Evolutionary conservation across 495 filamentous ascomycete genomes (phyloP), one percentile per base, ranked within the genome.

Genomic region (Elasticomyces elasticus): DNA sequence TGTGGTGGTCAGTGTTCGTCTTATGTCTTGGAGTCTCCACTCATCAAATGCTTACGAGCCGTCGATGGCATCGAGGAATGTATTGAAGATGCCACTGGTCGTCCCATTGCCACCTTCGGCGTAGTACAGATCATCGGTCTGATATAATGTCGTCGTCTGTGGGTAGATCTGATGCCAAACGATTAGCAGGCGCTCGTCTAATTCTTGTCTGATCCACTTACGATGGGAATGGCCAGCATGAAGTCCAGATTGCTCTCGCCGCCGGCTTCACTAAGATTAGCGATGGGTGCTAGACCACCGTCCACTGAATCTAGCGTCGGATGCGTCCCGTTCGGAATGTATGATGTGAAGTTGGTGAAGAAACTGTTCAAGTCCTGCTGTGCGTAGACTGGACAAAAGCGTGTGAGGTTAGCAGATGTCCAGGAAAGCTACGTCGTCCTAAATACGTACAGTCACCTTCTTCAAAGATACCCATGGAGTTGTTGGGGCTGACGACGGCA

Each of bases 281-380:
- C 49, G 11, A 23, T 26, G 19, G 60, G 58, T 20, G 53, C 61
- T 9, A 25, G 17, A 6, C 53, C 61, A 20, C 61, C 61, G 50
- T 63, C 61, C 25, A 63, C 58, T 20, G 61, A 61, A 24, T 54
- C 51, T 12, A 61, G 28, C 19, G 26, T 58, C 1, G 61, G 61
- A 22, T 63, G 58, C 0, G 61, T 63, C 15, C 57, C 61, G 17
- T 61, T 55, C 6, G 61, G 61, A 28, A 63, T 63, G 44, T 60
- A 53, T 5, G 31, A 31, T 30, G 56, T 60, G 47, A 60, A 60
- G 43, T 60, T 60, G 23, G 56, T 44, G 37, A 56, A 63, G 53
- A 63, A 63, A 20, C 50, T 38, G 43, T 63, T 57, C 10, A 63
- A 47, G 28, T 63, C 60, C 5, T 13, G 5, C 24, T 51, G 48